Evolutionary conservation across 2,329 filamentous ascomycete species (phyloP).

Genomic region (Alternaria metachromatica): DNA sequence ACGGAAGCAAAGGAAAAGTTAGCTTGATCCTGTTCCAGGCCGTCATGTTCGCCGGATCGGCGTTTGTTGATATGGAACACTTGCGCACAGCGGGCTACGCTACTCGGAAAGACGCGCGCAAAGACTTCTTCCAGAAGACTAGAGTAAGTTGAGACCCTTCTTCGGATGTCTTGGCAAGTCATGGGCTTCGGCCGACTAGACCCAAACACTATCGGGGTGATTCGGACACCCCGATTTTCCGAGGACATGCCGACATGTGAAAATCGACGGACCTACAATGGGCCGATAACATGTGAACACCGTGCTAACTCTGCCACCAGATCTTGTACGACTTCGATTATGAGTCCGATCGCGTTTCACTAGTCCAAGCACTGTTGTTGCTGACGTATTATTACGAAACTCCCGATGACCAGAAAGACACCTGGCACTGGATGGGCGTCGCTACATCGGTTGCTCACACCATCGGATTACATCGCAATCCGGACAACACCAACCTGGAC

Average conservation of each 20-base stretch:
- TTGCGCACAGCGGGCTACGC: constrained; percentile 79
- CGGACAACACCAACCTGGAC: constrained; percentile 77
- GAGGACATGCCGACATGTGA: constrained; percentile 20
- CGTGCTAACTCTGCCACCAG: constrained; percentile 51
- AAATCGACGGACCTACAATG: not conserved
- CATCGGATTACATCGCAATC: constrained; percentile 89
- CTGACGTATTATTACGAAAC: constrained; percentile 99
- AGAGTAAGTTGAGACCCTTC: constrained; percentile 64
- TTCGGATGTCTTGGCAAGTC: constrained; percentile 6
- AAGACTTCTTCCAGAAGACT: constrained; percentile 86
- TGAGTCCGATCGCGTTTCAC: constrained; percentile 84
- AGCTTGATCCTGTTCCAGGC: constrained; percentile 91
- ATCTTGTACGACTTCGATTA: constrained; percentile 95
- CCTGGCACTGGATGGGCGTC: constrained; percentile 98
- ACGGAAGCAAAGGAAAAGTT: constrained; percentile 73
- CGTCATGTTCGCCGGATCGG: constrained; percentile 91
- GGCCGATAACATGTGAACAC: not conserved
- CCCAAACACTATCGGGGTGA: constrained; percentile 3
- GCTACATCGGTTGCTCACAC: constrained; percentile 92
- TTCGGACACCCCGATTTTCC: constrained; percentile 13
- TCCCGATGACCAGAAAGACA: constrained; percentile 95
- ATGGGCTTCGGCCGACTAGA: constrained; percentile 16
- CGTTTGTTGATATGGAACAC: constrained; percentile 82
- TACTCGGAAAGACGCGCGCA: constrained; percentile 80
- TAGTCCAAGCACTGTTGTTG: constrained; percentile 86